Evolutionary conservation across 139 green algal species (phyloP).

Genomic region (Desmodesmus armatus): DNA sequence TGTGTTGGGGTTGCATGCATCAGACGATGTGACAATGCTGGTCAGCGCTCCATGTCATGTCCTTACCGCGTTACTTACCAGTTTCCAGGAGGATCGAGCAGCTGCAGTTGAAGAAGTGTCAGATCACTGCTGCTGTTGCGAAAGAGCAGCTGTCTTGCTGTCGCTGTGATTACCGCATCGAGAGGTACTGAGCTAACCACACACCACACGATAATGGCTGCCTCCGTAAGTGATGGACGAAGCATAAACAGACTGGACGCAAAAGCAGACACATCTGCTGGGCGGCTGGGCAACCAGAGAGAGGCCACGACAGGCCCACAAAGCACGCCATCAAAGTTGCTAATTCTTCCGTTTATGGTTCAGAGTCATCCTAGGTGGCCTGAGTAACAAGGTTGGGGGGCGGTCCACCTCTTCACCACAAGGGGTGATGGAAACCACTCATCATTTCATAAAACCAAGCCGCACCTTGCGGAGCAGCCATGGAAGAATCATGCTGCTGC

Average conservation of each 20-base stretch:
- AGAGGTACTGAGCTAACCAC: neutral
- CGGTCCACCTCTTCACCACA: constrained; percentile 25
- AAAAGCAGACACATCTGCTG: neutral
- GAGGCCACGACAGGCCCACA: neutral
- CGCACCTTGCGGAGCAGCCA: neutral
- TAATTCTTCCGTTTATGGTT: constrained; percentile 37
- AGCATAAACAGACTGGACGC: no score
- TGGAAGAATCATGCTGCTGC: constrained; percentile 9
- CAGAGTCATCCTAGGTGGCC: constrained; percentile 37
- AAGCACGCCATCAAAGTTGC: neutral
- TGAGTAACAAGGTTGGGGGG: constrained; percentile 44
- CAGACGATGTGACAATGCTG: no score
- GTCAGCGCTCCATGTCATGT: neutral
- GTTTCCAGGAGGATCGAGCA: neutral
- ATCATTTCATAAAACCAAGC: constrained; percentile 47
- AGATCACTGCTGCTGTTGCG: neutral
- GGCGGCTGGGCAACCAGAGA: neutral
- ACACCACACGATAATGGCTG: neutral
- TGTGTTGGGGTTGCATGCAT: neutral
- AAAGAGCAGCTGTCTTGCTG: neutral
- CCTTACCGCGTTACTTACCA: neutral
- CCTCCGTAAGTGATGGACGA: neutral
- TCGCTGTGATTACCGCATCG: neutral
- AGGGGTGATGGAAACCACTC: constrained; percentile 16
- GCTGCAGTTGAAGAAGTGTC: neutral